These are phyloP conservation scores for Teratosphaeria pseudoeucalypti DNA, from an alignment of 2,329 filamentous ascomycete genomes.

Conservation along the genomic window DNA sequence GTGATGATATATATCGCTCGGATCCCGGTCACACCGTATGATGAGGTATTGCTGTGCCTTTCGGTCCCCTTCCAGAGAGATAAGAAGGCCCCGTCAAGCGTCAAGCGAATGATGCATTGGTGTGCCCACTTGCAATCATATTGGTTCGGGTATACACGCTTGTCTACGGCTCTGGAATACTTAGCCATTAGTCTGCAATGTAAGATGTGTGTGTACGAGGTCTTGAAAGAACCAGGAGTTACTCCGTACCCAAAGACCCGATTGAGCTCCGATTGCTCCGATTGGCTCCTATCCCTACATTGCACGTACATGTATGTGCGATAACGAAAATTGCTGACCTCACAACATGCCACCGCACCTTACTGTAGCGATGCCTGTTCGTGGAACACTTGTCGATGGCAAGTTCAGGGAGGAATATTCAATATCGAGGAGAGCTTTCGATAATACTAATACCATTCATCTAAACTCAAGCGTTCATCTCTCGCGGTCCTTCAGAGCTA, in stretches of 20 bases:
- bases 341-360: no score
- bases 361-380: no score
- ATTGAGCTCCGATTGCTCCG: no score
- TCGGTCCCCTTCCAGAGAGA: background rate
- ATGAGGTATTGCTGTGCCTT: background rate
- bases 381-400: no score
- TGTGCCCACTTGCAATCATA: background rate
- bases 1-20: background rate
- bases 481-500: background rate
- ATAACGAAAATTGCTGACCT: no score
- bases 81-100: background rate
- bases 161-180: background rate
- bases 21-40: background rate
- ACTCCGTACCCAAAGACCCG: no score
- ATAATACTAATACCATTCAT: no score
- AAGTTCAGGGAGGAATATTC: no score
- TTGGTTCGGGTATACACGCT: background rate
- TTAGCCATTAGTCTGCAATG: background rate
- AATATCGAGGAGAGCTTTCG: no score
- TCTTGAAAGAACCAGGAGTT: no score
- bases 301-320: no score
- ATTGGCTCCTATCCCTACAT: no score
- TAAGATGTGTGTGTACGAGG: background rate
- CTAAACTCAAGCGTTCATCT: background rate
- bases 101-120: background rate